Evolutionary conservation across 208 protist genomes (phyloP), one percentile per base, ranked within the genome.

Genomic region (Crithidia bombi): DNA sequence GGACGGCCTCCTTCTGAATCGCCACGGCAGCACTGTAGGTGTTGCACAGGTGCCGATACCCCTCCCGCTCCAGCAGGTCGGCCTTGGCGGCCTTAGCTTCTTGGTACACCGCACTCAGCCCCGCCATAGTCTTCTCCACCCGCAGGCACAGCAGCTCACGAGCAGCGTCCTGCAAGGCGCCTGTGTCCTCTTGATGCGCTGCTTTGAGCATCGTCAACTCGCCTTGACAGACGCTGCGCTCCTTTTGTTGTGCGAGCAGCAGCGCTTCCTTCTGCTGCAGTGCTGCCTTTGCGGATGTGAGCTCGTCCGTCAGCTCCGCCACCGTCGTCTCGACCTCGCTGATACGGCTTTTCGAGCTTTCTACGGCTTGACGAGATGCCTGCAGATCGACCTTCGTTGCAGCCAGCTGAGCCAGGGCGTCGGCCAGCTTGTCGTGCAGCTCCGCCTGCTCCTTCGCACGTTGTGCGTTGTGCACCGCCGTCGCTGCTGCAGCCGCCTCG

Each of bases 61-160:
- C 81, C 9, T 71, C 38, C 12, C 65, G 57, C 71, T 79, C 52
- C 50, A 86, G 36, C 54, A 78, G 23, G 41, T 81, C 78, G 15
- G 64, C 66, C 54, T 86, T 86, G 19, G 65, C 51, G 2, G 39
- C 63, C 47, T 70, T 66, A 15, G 50, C 23, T 25, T 83, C 65
- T n/a, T 76, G 68, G 64, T 81, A 83, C 5, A 65, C 6, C 11
- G 65, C 57, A 38, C 69, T 78, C 10, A 86, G 73, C n/a, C 43
- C 36, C 26, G 69, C 41, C 69, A 81, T 70, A 11, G 69, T 59
- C 19, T 68, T 56, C 70, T 86, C 81, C 9, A 83, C 81, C 6
- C 73, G 73, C 4, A 73, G 55, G 39, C 81, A 82, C 50, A 86
- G 58, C 43, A 80, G 47, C 64, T 86, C 81, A 10, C 61, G 69